phyloP scores from a whole-genome alignment of 139 green algal species.

The Picochlorum sp. region DNA sequence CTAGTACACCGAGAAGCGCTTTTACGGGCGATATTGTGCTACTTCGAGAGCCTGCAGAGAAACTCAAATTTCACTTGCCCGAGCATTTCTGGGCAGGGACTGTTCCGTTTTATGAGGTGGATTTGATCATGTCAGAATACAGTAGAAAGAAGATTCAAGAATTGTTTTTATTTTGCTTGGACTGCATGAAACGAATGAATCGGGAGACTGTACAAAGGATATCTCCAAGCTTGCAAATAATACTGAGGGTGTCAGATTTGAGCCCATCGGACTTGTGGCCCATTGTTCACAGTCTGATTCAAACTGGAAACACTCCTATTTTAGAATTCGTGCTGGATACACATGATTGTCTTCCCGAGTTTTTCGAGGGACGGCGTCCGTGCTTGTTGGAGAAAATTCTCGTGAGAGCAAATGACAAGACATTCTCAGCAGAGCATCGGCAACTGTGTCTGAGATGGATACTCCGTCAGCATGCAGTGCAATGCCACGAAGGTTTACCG shows the following conservation, averaged over 20 bases:
- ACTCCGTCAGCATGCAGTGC: conserved; percentile 7
- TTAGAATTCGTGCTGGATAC: conserved; percentile 1
- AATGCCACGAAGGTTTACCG: neutral
- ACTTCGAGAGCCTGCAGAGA: neutral
- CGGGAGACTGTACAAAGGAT: neutral
- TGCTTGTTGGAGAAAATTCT: conserved; percentile 12
- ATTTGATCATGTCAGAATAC: neutral
- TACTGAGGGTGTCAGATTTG: neutral
- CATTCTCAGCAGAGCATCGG: neutral
- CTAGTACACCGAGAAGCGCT: neutral
- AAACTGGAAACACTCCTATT: conserved; percentile 3
- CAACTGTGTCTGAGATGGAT: neutral
- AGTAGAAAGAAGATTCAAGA: neutral
- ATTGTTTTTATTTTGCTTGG: neutral
- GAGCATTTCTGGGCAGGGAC: neutral
- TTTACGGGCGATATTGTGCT: neutral
- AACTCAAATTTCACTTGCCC: neutral
- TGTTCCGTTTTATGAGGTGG: neutral
- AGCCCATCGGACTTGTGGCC: neutral
- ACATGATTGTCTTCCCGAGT: conserved; percentile 9
- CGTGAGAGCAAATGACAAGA: conserved; percentile 1
- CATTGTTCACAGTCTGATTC: neutral
- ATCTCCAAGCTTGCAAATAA: neutral
- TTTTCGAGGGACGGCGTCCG: conserved; percentile 6
- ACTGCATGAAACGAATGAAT: conserved; percentile 5